Conservation (phyloP, 2,329 filamentous ascomycete genomes). For the Cladobotryum protrusum region DNA sequence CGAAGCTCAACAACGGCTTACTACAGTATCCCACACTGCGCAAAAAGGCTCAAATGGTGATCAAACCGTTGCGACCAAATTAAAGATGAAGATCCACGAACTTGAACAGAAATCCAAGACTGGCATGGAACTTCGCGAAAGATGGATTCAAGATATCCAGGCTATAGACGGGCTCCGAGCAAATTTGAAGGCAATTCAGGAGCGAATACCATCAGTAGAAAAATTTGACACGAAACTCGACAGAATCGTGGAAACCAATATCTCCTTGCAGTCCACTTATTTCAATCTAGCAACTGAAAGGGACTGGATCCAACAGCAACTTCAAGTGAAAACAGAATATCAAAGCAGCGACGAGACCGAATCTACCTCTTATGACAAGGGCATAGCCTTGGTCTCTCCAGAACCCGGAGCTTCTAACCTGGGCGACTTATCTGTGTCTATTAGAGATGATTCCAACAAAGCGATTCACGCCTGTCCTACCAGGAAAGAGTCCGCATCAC, state of each 20-base stretch:
- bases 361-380: background rate
- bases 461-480: background rate
- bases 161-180: constrained; percentile 19
- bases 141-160: constrained; percentile 24
- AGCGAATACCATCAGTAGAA: constrained; percentile 20
- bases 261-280: constrained; percentile 23
- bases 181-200: constrained; percentile 20
- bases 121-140: constrained; percentile 16
- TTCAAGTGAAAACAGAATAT: constrained; percentile 9
- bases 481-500: constrained; percentile 13
- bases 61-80: background rate
- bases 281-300: constrained; percentile 23
- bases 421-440: background rate
- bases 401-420: background rate
- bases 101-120: constrained; percentile 18
- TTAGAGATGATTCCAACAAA: background rate
- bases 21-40: background rate
- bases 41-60: constrained; percentile 1
- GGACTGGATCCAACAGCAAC: constrained; percentile 23
- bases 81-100: constrained; percentile 17
- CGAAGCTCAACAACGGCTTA: background rate
- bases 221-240: constrained; percentile 19
- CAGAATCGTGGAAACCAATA: constrained; percentile 21
- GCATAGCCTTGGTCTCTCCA: background rate
- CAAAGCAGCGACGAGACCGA: background rate